A percentile compares a stretch with the other conserved stretches of the same genome.
Evolutionary conservation across 2,329 filamentous ascomycete species (phyloP).

Genomic region (Ceratocystis huliohia): DNA sequence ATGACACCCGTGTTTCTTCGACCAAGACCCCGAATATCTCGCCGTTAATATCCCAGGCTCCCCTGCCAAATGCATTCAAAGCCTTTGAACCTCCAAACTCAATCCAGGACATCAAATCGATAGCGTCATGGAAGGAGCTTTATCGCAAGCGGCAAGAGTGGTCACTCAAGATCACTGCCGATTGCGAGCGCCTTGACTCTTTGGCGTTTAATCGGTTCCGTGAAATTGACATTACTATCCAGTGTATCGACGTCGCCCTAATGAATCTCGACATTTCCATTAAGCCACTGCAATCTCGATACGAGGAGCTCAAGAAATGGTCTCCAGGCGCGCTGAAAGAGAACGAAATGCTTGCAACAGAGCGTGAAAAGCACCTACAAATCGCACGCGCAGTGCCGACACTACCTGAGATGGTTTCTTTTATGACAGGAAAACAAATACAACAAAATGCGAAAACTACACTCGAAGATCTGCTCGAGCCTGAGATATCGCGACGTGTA

Average conservation of each 20-base stretch:
- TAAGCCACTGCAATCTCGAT: constrained; percentile 57
- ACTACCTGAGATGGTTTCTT: constrained; percentile 51
- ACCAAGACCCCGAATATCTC: constrained; percentile 37
- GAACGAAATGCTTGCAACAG: constrained; percentile 48
- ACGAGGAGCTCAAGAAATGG: constrained; percentile 59
- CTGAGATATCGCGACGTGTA: constrained; percentile 58
- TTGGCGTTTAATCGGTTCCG: constrained; percentile 52
- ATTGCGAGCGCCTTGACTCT: constrained; percentile 53
- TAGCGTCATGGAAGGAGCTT: constrained; percentile 77
- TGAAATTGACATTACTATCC: constrained; percentile 64
- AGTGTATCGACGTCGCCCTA: constrained; percentile 71
- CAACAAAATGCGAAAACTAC: constrained; percentile 40
- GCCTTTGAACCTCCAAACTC: constrained; percentile 58
- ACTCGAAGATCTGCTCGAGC: constrained; percentile 63
- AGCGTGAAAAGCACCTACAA: constrained; percentile 57
- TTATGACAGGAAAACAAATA: constrained; percentile 43
- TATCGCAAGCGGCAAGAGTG: constrained; percentile 72
- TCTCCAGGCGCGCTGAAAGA: constrained; percentile 54
- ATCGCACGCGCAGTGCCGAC: constrained; percentile 53
- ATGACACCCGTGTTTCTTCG: constrained; percentile 66
- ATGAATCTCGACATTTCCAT: constrained; percentile 71
- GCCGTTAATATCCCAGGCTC: constrained; percentile 36
- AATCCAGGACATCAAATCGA: constrained; percentile 63
- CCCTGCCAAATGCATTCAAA: constrained; percentile 32
- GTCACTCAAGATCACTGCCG: constrained; percentile 58